Percentiles rank a stretch among this genome's conserved stretches.
Conservation (phyloP, 2,329 filamentous ascomycete genomes). For the Colletotrichum tabaci region DNA sequence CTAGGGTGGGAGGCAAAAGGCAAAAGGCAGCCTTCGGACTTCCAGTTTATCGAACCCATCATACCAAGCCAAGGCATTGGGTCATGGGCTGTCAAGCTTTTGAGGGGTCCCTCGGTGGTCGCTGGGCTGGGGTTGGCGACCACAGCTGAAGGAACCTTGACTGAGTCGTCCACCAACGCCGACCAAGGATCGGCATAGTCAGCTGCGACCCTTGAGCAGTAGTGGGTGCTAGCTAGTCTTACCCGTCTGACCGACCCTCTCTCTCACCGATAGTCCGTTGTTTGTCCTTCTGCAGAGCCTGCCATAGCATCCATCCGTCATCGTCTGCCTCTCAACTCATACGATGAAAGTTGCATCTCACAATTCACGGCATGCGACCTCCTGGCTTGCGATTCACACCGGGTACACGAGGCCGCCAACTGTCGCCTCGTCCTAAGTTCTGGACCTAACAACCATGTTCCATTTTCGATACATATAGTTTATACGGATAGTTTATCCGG, state of each 20-base stretch:
- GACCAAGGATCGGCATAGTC: slow-evolving; percentile 11
- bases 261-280: background rate
- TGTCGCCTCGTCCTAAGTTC: background rate
- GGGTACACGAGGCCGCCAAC: slow-evolving; percentile 21
- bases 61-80: background rate
- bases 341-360: too few species aligned
- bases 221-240: background rate
- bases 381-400: background rate
- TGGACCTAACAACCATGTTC: background rate
- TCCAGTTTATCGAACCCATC: background rate
- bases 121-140: background rate
- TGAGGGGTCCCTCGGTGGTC: background rate
- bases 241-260: background rate
- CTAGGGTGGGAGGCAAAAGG: background rate
- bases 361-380: slow-evolving; percentile 22
- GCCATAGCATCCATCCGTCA: background rate
- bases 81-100: background rate
- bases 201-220: slow-evolving; percentile 21
- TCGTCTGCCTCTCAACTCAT: background rate
- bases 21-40: background rate
- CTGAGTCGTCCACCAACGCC: background rate
- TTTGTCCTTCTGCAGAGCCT: background rate
- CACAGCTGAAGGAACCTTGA: background rate
- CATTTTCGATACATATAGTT: background rate
- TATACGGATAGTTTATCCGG: too few species aligned